These are phyloP conservation scores for Xylariaceae sp. DNA, from an alignment of 2,329 filamentous ascomycete species.

Conservation along the genomic window DNA sequence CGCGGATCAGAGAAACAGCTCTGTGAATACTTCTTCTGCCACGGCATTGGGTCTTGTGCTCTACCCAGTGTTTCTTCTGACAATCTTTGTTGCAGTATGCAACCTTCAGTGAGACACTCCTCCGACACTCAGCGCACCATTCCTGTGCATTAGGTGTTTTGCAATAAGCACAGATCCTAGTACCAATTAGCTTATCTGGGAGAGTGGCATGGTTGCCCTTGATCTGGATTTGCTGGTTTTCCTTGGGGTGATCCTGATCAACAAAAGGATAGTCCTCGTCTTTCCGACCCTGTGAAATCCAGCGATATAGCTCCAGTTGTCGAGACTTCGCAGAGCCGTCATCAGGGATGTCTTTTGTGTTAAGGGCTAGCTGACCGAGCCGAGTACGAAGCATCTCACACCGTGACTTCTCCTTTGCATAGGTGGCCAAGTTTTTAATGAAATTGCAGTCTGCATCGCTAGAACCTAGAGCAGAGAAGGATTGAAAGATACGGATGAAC, in stretches of 20 bases:
- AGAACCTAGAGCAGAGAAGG: too few species aligned
- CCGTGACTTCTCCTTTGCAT: too few species aligned
- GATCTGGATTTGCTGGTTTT: too few species aligned
- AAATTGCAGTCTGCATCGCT: too few species aligned
- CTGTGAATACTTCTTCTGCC: slow-evolving; percentile 4
- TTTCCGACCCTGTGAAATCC: slow-evolving; percentile 12
- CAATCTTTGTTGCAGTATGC: slow-evolving; percentile 9
- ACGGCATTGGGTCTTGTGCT: slow-evolving; percentile 7
- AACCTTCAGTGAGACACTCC: slow-evolving; percentile 7
- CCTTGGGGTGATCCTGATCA: not conserved
- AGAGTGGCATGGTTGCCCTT: too few species aligned
- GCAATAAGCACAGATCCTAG: slow-evolving; percentile 13
- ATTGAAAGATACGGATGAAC: too few species aligned
- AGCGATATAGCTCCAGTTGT: slow-evolving; percentile 7
- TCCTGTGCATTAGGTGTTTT: not conserved
- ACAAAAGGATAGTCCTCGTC: slow-evolving; percentile 10
- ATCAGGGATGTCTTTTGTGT: slow-evolving; percentile 6
- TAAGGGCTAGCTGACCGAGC: too few species aligned
- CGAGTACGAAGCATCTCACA: too few species aligned
- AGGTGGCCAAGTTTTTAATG: too few species aligned
- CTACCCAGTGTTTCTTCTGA: slow-evolving; percentile 9
- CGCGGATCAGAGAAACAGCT: slow-evolving; percentile 7
- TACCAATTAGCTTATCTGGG: too few species aligned
- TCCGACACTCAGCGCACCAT: slow-evolving; percentile 7
- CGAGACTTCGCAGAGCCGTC: slow-evolving; percentile 10